A percentile compares a stretch with the other conserved stretches of the same genome.
These are phyloP conservation scores for Mycena galopus DNA, from an alignment of 768 basidiomycete genomes.

Conservation along the genomic window DNA sequence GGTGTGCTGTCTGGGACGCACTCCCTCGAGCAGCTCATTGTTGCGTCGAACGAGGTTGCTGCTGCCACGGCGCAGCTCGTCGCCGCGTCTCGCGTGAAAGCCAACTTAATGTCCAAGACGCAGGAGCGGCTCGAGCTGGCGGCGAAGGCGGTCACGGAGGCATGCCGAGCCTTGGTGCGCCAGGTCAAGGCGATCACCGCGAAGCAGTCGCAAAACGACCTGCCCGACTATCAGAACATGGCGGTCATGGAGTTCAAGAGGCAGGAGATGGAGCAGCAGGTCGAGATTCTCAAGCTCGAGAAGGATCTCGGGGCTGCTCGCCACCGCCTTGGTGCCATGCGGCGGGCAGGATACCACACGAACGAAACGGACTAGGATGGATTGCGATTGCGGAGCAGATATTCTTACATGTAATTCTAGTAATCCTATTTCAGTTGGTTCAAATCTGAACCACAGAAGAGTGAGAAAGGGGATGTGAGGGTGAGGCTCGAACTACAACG, in stretches of 20 bases:
- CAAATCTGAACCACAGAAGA: not conserved
- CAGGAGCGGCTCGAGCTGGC: slow-evolving; percentile 96
- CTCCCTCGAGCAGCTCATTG: slow-evolving; percentile 98
- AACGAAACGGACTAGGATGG: slow-evolving; percentile 76
- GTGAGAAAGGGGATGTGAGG: not conserved
- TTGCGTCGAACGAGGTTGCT: slow-evolving; percentile 99
- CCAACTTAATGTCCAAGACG: slow-evolving; percentile 98
- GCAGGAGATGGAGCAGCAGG: slow-evolving; percentile 99
- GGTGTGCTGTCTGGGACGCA: slow-evolving; percentile 97
- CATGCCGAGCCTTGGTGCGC: slow-evolving; percentile 94
- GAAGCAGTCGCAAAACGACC: slow-evolving; percentile 82
- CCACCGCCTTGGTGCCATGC: slow-evolving; percentile 85
- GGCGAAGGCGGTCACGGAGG: slow-evolving; percentile 97
- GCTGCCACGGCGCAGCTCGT: slow-evolving; percentile 98
- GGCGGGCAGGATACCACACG: slow-evolving; percentile 91
- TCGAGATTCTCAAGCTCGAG: slow-evolving; percentile 96
- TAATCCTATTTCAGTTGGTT: slow-evolving; percentile 3
- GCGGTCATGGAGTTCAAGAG: slow-evolving; percentile 96
- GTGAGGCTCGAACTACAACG: not conserved
- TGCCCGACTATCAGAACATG: slow-evolving; percentile 93
- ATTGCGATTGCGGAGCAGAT: slow-evolving; percentile 23
- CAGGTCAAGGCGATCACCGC: slow-evolving; percentile 97
- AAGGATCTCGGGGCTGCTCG: slow-evolving; percentile 93
- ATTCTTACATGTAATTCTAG: slow-evolving; percentile 36
- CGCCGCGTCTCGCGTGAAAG: slow-evolving; percentile 98